Base-by-base conservation (phyloP, 192 early-diverging fungal genomes). In the Dispira simplex region DNA sequence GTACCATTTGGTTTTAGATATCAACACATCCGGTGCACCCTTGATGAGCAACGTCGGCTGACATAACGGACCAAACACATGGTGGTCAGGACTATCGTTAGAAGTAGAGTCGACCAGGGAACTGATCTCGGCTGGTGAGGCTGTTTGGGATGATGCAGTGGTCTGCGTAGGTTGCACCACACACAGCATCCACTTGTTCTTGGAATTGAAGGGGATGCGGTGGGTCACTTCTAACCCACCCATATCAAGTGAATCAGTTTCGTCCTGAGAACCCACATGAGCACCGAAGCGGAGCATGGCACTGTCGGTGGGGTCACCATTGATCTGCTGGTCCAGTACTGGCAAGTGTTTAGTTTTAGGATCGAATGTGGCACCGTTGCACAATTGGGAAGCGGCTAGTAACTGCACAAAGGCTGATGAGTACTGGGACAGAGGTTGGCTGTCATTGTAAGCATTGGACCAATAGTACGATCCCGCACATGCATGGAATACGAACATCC, bases 301-400 rank as follows among this genome's bases (percentile, higher is more conserved):
- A 46, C 77, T 74, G 67, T 95, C 94, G 8, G 92, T 97, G 21
- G 90, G 82, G 75, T 97, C 91, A 25, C 94, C 94, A 39, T 75
- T 68, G 52, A 84, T 71, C 11, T 51, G 72, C 28, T 89, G 81
- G 55, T 88, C 79, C 23, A 66, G 25, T 20, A 83, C 63, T 10
- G 87, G 78, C 65, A 81, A 45, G 11, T 71, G 45, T 25, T 67
- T 55, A 1, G 77, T 69, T n/a, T 69, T 27, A 2, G 68, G 28
- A 14, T 46, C 70, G 26, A 90, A 89, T 11, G 53, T 43, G 21
- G 91, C 85, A 62, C 68, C 77, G 68, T 86, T 87, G 70, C 89
- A 91, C 46, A 87, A 75, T 1, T 70, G 63, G 20, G 79, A 71
- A 10, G 76, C 67, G 21, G 75, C 67, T n/a, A 80, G 71, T 21